A percentile compares a stretch with the other conserved stretches of the same genome.
phyloP scores from a whole-genome alignment of 768 basidiomycete species.

The Asterophora lycoperdoides region DNA sequence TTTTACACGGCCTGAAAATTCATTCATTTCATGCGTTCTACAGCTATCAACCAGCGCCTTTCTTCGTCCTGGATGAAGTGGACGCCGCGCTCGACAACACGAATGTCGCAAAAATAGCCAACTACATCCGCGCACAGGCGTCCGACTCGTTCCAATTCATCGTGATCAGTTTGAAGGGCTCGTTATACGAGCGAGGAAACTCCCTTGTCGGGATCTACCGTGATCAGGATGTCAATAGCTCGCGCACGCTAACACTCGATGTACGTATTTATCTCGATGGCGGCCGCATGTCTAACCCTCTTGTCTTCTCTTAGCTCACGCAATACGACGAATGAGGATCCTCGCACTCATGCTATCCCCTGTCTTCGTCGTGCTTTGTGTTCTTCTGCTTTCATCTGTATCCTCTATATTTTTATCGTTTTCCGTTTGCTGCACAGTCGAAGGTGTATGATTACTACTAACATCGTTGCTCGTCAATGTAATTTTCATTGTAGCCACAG shows the following conservation, averaged over 20 bases:
- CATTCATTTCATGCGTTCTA: not conserved
- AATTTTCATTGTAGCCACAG: not conserved
- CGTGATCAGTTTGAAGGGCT: slow-evolving; percentile 94
- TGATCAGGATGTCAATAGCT: slow-evolving; percentile 92
- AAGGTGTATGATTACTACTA: not conserved
- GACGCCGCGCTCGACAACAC: slow-evolving; percentile 98
- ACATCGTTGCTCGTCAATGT: not conserved
- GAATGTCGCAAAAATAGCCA: slow-evolving; percentile 95
- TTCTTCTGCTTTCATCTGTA: not conserved
- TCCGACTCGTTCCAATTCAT: slow-evolving; percentile 90
- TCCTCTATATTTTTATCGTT: not conserved
- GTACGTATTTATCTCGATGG: slow-evolving; percentile 38
- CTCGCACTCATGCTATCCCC: not conserved
- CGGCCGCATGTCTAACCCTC: not conserved
- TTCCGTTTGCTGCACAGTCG: not conserved
- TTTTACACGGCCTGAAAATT: not conserved
- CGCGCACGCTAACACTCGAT: slow-evolving; percentile 87
- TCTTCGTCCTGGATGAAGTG: slow-evolving; percentile 98
- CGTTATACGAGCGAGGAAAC: slow-evolving; percentile 85
- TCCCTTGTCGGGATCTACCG: slow-evolving; percentile 93
- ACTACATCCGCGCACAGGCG: slow-evolving; percentile 84
- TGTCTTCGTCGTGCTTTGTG: not conserved
- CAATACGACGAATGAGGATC: slow-evolving; percentile 51
- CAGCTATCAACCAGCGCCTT: slow-evolving; percentile 94
- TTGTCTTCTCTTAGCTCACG: slow-evolving; percentile 39